Evolutionary conservation across 2,329 filamentous ascomycete genomes (phyloP).

Genomic region (Neurospora sp.): DNA sequence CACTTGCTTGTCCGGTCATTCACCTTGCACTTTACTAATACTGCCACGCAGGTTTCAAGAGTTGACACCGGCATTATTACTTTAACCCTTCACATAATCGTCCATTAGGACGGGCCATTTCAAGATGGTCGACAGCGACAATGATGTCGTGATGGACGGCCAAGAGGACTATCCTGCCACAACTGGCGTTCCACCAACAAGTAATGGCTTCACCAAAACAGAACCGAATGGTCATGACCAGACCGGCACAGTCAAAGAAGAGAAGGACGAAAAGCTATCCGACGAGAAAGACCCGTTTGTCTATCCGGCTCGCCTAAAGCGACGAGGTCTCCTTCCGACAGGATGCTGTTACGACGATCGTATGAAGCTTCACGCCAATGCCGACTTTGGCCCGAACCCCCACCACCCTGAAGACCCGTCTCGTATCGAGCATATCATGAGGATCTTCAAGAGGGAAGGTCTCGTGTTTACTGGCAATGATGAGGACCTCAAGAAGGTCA

Average conservation of each 20-base stretch:
- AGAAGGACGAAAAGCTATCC: constrained; percentile 27
- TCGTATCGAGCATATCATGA: constrained; percentile 87
- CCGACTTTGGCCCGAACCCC: constrained; percentile 61
- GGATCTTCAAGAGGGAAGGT: constrained; percentile 72
- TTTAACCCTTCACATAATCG: background rate
- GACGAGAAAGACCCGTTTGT: constrained; percentile 17
- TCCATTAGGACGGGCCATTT: constrained; percentile 1
- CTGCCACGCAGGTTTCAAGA: background rate
- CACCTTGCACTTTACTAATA: background rate
- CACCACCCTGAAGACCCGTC: constrained; percentile 92
- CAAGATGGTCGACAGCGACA: constrained; percentile 17
- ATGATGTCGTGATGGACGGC: constrained; percentile 28
- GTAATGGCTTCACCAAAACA: constrained; percentile 25
- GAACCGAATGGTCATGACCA: constrained; percentile 14
- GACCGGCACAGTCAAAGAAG: constrained; percentile 9
- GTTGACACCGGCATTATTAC: background rate
- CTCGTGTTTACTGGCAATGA: constrained; percentile 59
- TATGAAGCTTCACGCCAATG: constrained; percentile 92
- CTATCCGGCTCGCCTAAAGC: constrained; percentile 25
- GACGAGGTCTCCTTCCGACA: constrained; percentile 50
- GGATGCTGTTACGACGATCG: constrained; percentile 85
- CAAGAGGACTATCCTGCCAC: constrained; percentile 31
- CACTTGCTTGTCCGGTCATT: background rate
- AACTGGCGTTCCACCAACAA: constrained; percentile 29
- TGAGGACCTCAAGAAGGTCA: constrained; percentile 39